phyloP scores from a whole-genome alignment of 1,284 basidiomycete genomes.

The Boletus semigastroideus region DNA sequence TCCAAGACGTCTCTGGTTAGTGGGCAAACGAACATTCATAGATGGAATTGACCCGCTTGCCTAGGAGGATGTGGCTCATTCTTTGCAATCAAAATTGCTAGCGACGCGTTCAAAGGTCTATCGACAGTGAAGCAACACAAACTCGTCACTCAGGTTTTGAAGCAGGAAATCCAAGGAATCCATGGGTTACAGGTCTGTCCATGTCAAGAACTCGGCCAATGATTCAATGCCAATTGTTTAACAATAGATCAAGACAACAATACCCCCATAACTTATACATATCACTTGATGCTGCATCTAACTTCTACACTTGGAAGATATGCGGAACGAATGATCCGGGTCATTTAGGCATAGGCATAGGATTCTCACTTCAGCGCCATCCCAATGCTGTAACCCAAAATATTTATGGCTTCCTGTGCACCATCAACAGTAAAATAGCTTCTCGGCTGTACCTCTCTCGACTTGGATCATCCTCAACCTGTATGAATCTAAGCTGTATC shows the following conservation, averaged over 20 bases:
- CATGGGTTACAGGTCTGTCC: slow-evolving; percentile 88
- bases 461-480: slow-evolving; percentile 56
- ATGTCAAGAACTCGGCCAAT: not conserved
- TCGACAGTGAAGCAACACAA: slow-evolving; percentile 92
- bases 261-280: slow-evolving; percentile 21
- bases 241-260: slow-evolving; percentile 30
- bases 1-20: slow-evolving; percentile 89
- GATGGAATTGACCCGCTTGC: not conserved
- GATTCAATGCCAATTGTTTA: slow-evolving; percentile 15
- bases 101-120: slow-evolving; percentile 82
- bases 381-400: not conserved
- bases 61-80: slow-evolving; percentile 95
- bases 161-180: slow-evolving; percentile 88
- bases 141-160: slow-evolving; percentile 85
- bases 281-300: slow-evolving; percentile 4
- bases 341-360: not conserved
- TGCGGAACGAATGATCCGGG: not conserved
- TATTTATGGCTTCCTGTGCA: slow-evolving; percentile 34
- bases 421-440: slow-evolving; percentile 54
- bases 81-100: slow-evolving; percentile 90
- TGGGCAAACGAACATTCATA: not conserved
- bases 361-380: not conserved
- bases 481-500: not conserved
- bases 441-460: slow-evolving; percentile 50
- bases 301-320: slow-evolving; percentile 8